These are phyloP conservation scores for Dothideomycetes sp. DNA, from an alignment of 2,329 filamentous ascomycete genomes.

Conservation along the genomic window DNA sequence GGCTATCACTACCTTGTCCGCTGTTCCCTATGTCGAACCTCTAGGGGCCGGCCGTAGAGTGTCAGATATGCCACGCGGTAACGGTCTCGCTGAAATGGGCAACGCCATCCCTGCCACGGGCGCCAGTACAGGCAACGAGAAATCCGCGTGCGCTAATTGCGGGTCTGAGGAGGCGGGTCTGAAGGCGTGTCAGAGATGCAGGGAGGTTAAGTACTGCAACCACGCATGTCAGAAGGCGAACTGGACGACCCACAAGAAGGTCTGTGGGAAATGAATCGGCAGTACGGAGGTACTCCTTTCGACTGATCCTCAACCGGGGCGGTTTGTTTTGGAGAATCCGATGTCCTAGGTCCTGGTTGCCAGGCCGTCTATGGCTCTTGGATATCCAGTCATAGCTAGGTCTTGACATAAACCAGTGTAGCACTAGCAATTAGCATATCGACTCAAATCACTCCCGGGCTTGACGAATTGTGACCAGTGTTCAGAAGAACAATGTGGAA, in stretches of 20 bases:
- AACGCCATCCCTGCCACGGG: not conserved
- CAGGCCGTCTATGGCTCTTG: too few relatives aligned
- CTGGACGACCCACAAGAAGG: conserved; percentile 23
- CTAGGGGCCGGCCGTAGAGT: not conserved
- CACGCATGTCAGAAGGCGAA: conserved; percentile 22
- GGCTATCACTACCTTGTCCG: conserved; percentile 3
- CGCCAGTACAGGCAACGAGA: not conserved
- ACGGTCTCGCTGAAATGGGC: not conserved
- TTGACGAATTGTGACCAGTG: too few relatives aligned
- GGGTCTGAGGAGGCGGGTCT: not conserved
- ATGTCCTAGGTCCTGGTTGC: too few relatives aligned
- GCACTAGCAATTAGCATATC: too few relatives aligned
- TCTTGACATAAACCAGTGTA: too few relatives aligned
- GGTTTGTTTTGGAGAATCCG: too few relatives aligned
- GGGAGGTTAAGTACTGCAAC: conserved; percentile 20
- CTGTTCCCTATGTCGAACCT: conserved; percentile 5
- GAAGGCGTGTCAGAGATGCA: conserved; percentile 19
- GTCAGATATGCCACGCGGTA: not conserved
- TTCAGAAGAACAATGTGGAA: too few relatives aligned
- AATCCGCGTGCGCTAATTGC: conserved; percentile 3
- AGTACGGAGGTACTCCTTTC: not conserved
- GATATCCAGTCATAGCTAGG: too few relatives aligned
- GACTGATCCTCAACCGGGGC: too few relatives aligned
- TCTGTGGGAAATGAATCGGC: conserved; percentile 3
- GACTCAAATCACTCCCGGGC: too few relatives aligned